Evolutionary conservation across 352 stramenopile species (phyloP).

Genomic region (Ochromonadaceae sp.): DNA sequence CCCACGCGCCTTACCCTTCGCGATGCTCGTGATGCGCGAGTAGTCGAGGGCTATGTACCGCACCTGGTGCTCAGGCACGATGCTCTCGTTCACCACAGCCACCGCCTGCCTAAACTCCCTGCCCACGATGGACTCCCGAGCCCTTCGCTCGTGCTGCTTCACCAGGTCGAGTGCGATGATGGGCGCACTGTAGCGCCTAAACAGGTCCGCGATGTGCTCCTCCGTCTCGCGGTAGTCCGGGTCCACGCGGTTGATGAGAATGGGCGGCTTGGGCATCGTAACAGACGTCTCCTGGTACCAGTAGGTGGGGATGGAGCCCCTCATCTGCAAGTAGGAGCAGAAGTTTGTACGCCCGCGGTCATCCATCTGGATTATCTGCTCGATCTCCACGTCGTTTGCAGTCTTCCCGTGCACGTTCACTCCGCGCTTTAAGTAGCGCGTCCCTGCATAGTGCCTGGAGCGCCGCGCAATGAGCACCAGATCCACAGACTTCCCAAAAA

Average conservation of each 20-base stretch:
- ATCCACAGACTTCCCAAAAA: constrained; percentile 84
- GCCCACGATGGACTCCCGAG: constrained; percentile 91
- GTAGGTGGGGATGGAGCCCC: constrained; percentile 96
- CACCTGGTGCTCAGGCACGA: constrained; percentile 63
- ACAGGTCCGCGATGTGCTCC: constrained; percentile 72
- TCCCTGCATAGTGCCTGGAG: constrained; percentile 94
- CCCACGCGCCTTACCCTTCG: not conserved
- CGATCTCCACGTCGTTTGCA: constrained; percentile 98
- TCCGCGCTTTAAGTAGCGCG: constrained; percentile 88
- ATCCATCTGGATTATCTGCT: constrained; percentile 78
- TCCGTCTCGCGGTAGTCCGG: constrained; percentile 85
- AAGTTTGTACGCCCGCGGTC: constrained; percentile 54
- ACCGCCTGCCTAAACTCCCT: constrained; percentile 92
- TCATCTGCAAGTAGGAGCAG: constrained; percentile 90
- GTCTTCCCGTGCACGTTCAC: constrained; percentile 94
- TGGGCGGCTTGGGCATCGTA: constrained; percentile 92
- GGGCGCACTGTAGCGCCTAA: constrained; percentile 85
- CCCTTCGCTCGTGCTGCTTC: constrained; percentile 84
- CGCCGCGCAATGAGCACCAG: constrained; percentile 86
- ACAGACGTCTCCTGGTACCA: constrained; percentile 97
- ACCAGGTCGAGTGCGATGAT: constrained; percentile 95
- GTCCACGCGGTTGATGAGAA: constrained; percentile 86
- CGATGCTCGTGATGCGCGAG: not conserved
- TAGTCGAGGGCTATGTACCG: constrained; percentile 89
- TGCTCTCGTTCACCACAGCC: constrained; percentile 89